These are phyloP conservation scores for Hydnum rufescens DNA, from an alignment of 768 basidiomycete genomes.

Conservation along the genomic window DNA sequence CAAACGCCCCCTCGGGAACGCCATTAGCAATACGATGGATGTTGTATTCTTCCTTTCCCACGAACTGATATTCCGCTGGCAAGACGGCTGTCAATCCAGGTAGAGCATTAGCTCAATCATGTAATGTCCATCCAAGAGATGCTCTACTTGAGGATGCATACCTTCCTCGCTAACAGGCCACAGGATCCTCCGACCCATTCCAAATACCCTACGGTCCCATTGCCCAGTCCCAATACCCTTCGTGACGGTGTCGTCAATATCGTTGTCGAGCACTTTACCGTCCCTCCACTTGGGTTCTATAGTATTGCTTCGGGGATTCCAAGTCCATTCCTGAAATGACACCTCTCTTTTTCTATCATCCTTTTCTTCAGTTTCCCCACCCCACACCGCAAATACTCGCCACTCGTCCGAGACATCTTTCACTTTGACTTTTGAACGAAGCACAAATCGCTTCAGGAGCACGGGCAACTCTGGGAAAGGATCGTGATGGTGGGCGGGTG, in stretches of 20 bases:
- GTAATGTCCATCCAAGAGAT: background rate
- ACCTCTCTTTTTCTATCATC: background rate
- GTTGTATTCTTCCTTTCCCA: constrained; percentile 36
- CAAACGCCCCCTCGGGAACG: constrained; percentile 68
- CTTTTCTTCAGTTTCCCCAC: constrained; percentile 18
- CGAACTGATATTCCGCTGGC: constrained; percentile 25
- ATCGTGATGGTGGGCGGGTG: constrained; percentile 23
- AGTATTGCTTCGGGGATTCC: constrained; percentile 43
- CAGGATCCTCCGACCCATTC: constrained; percentile 61
- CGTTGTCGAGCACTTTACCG: background rate
- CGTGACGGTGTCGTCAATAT: no score
- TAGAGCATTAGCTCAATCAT: background rate
- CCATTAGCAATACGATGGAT: constrained; percentile 64
- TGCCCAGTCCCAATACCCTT: constrained; percentile 10
- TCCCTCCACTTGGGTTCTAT: constrained; percentile 57
- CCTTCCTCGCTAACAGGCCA: constrained; percentile 51
- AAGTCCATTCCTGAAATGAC: constrained; percentile 31
- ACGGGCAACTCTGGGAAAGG: constrained; percentile 12
- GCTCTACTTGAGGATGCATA: constrained; percentile 27
- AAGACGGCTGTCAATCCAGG: background rate
- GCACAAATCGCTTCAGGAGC: constrained; percentile 54
- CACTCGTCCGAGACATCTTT: constrained; percentile 58
- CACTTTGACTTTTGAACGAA: constrained; percentile 78
- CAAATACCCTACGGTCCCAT: constrained; percentile 51
- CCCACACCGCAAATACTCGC: constrained; percentile 73